Base-by-base conservation (phyloP, 352 stramenopile genomes). In the Pythium insidiosum region DNA sequence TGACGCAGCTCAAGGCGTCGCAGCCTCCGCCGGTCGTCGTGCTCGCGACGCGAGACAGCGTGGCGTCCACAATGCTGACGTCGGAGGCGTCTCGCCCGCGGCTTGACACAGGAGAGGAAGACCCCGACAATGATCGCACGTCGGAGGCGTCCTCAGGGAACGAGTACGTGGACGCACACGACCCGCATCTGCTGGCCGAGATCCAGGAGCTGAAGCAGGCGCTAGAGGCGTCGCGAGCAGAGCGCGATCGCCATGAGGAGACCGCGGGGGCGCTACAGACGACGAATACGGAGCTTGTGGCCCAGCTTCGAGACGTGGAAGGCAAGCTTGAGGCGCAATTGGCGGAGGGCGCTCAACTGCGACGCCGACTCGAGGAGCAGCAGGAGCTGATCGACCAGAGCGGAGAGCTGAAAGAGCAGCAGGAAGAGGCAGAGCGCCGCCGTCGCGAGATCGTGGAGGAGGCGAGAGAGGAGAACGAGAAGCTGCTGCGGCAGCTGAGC, bases 111-210 rank as follows among this genome's bases (percentile, higher is more conserved):
- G 50, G 58, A 6, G 62, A 70, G 18, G 59, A 62, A 29, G 47
- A 56, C 18, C 44, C 64, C 16, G 36, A 53, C 1, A 39, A 38
- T 19, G 30, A 54, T 3, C 20, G 6, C 23, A 25, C 28, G 38
- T 80, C 64, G 10, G 66, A 82, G n/a, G 56, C 53, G 5, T 81
- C 71, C 19, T 80, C 64, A 23, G 68, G 39, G 1, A 70, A 81
- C 37, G 73, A 81, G 42, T 85, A 75, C 45, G 35, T 63, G 26
- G 73, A 85, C 26, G 69, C 69, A 1, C 64, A 77, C 38, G 73
- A 85, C 37, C 46, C 73, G 7, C 66, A 81, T 16, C 34, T 84
- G 5, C 47, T 79, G 21, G 56, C 53, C 5, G 69, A 85, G 56
- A 63, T 77, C 38, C 65, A 53, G 15, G 68, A 73, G 25, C 68